Conservation (phyloP, 2,329 filamentous ascomycete species). For the Pseudocercospora pini-densiflorae region DNA sequence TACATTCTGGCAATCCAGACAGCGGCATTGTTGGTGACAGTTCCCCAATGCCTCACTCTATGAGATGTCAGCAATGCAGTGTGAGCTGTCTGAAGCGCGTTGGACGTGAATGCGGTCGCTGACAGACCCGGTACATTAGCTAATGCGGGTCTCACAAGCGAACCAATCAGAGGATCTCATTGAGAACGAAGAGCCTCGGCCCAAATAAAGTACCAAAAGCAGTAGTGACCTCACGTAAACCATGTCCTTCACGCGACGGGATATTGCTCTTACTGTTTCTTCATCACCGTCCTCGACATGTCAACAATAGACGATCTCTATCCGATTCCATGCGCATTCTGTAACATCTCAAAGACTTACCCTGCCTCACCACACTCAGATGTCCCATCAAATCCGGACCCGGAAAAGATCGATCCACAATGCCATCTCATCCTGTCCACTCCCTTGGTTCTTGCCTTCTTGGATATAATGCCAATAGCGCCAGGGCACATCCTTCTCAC, state of each 20-base stretch:
- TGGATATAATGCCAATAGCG: conserved; percentile 90
- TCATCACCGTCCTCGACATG: conserved; percentile 11
- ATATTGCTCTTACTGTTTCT: neutral
- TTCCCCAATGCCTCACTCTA: no score
- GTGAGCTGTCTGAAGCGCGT: no score
- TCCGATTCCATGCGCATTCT: conserved; percentile 60
- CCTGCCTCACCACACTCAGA: conserved; percentile 50
- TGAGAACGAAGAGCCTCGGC: neutral
- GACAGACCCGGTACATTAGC: no score
- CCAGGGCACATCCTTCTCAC: conserved; percentile 82
- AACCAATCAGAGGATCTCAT: no score
- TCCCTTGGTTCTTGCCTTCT: conserved; percentile 77
- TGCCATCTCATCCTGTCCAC: conserved; percentile 75
- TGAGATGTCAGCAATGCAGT: no score
- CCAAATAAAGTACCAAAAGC: neutral
- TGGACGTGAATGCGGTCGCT: no score
- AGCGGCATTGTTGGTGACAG: no score
- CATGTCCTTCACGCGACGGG: neutral
- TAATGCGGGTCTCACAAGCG: no score
- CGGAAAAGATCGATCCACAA: conserved; percentile 39
- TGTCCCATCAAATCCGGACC: conserved; percentile 41
- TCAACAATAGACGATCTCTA: conserved; percentile 41
- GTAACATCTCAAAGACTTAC: conserved; percentile 59
- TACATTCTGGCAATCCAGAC: no score
- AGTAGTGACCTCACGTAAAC: neutral